Evolutionary conservation across 176 grass and related monocot species (phyloP), one percentile per base, ranked within the genome.

Genomic region (Triticum timopheevii): DNA sequence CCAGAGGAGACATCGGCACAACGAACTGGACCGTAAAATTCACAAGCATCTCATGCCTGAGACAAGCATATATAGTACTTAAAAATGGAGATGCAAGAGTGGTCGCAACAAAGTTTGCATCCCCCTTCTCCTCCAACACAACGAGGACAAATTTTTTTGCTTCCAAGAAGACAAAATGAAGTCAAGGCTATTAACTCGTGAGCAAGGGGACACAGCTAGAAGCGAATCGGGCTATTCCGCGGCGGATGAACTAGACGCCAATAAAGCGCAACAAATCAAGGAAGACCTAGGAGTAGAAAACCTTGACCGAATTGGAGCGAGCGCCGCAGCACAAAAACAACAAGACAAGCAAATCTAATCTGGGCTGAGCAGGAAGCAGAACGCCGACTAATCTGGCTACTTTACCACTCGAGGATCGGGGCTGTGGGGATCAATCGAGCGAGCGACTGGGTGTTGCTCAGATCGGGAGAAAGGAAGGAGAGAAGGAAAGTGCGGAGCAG

Each of bases 321-420:
- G 9, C 73, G 59, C 24, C 73, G 15, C 1, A 34, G 49, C 20
- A 69, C 65, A 84, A 38, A 39, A 76, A 76, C 23, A 67, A 58
- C 61, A 82, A 31, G 86, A 68, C 44, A 82, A 76, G 19, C 59
- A 59, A 76, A 87, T 87, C 79, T 68, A 68, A 88, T 19, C 86
- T 61, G 62, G 76, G 49, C 7, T 3, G 80, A 19, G 80, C 62
- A 69, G 56, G 80, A 67, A 83, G 44, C 80, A 52, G 27, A 50
- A 76, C 80, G 68, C 28, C 42, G 65, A 82, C 8, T 47, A 15
- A 42, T 34, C 70, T 44, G 33, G 13, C 4, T 4, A 62, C 22
- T 50, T 45, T 8, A 31, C 25, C 10, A 11, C 24, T 52, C 15
- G 2, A 22, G 27, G 47, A 56, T 56, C 49, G 36, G 54, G 9